Percentiles rank a stretch among this genome's conserved stretches.
phyloP scores from a whole-genome alignment of 805 yeast genomes.

The Candida orba region DNA sequence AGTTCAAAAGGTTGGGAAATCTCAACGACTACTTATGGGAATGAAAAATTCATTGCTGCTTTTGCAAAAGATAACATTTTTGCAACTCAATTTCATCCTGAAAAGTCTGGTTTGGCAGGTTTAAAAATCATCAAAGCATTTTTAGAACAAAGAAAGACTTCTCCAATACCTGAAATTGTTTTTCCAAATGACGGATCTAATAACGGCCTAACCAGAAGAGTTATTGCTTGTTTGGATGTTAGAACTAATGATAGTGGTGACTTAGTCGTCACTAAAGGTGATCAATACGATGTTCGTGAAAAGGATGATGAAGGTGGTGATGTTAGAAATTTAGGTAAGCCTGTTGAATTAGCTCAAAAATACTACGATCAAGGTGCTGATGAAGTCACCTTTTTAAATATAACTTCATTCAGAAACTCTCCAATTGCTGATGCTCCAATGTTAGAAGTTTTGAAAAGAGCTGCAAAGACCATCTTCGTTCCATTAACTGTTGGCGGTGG shows the following conservation, averaged over 20 bases:
- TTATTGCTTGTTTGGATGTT: slow-evolving; percentile 96
- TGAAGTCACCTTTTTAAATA: slow-evolving; percentile 90
- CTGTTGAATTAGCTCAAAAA: slow-evolving; percentile 86
- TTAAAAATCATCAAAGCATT: slow-evolving; percentile 68
- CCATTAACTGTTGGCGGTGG: slow-evolving; percentile 99
- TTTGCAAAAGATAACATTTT: slow-evolving; percentile 68
- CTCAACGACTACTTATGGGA: slow-evolving; percentile 66
- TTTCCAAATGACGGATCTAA: slow-evolving; percentile 33
- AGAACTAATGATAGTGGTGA: slow-evolving; percentile 92
- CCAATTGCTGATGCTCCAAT: slow-evolving; percentile 92
- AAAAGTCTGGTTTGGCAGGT: slow-evolving; percentile 91
- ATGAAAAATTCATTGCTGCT: slow-evolving; percentile 80
- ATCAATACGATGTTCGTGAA: slow-evolving; percentile 95
- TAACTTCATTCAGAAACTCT: slow-evolving; percentile 91
- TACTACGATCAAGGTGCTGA: slow-evolving; percentile 96
- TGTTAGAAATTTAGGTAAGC: slow-evolving; percentile 93
- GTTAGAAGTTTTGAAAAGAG: slow-evolving; percentile 76
- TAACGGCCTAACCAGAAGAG: slow-evolving; percentile 76
- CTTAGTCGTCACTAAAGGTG: slow-evolving; percentile 96
- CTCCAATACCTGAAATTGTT: slow-evolving; percentile 13
- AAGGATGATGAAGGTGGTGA: slow-evolving; percentile 44
- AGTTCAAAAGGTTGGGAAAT: slow-evolving; percentile 56
- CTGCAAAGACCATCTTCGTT: slow-evolving; percentile 89
- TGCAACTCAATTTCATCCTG: slow-evolving; percentile 99
- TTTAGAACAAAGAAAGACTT: slow-evolving; percentile 32